phyloP scores from a whole-genome alignment of 2,329 filamentous ascomycete genomes.

The Claviceps digitariae region DNA sequence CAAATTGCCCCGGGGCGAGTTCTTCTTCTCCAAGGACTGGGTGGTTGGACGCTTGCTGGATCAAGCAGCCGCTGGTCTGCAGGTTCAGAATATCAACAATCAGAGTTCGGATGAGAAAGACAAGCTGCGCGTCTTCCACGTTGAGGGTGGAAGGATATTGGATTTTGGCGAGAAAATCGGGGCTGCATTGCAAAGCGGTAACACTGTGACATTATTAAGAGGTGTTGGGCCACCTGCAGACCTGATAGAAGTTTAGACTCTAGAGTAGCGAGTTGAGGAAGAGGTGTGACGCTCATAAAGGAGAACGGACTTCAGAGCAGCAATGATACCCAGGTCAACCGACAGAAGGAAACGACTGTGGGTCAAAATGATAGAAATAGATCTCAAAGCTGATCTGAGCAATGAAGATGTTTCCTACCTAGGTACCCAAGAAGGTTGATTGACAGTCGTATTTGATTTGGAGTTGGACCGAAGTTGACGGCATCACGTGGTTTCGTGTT shows the following conservation, averaged over 20 bases:
- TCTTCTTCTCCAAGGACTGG: slow-evolving; percentile 76
- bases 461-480: background rate
- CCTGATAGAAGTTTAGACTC: slow-evolving; percentile 40
- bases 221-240: slow-evolving; percentile 73
- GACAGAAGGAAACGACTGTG: background rate
- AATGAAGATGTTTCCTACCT: background rate
- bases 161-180: slow-evolving; percentile 84
- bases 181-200: slow-evolving; percentile 58
- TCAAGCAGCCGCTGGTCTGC: slow-evolving; percentile 59
- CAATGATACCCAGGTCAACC: background rate
- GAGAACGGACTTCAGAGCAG: background rate
- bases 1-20: slow-evolving; percentile 69
- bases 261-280: background rate
- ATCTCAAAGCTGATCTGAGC: too few species aligned
- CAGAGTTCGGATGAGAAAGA: slow-evolving; percentile 61
- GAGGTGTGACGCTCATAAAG: too few species aligned
- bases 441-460: background rate
- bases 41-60: slow-evolving; percentile 77
- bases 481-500: slow-evolving; percentile 18
- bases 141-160: slow-evolving; percentile 74
- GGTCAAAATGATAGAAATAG: background rate
- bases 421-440: background rate
- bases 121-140: slow-evolving; percentile 77
- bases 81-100: slow-evolving; percentile 78
- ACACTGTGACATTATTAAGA: slow-evolving; percentile 78